Conservation (phyloP, 116 monocot genomes). For the Posidonia oceanica region DNA sequence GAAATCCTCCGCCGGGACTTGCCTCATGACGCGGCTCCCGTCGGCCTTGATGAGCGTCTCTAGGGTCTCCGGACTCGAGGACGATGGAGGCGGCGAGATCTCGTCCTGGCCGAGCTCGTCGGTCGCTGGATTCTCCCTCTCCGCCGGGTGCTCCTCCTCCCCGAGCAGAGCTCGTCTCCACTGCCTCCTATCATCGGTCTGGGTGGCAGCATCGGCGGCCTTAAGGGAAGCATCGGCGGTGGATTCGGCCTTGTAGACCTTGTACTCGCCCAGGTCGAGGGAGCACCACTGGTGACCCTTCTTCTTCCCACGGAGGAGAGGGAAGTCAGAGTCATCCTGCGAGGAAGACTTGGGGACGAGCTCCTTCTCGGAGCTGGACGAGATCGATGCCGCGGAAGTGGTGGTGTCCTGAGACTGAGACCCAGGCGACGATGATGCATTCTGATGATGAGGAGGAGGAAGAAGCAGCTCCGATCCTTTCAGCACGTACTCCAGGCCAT, state of each 20-base stretch:
- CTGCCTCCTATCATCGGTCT: slow-evolving; percentile 53
- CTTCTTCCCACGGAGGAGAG: slow-evolving; percentile 20
- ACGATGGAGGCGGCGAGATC: slow-evolving; percentile 66
- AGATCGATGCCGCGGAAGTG: slow-evolving; percentile 3
- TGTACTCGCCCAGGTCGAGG: slow-evolving; percentile 55
- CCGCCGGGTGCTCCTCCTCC: neutral
- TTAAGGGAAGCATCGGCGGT: slow-evolving; percentile 11
- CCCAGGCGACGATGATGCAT: neutral
- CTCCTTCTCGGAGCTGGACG: slow-evolving; percentile 39
- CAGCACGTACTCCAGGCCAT: slow-evolving; percentile 77
- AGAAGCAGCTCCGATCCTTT: slow-evolving; percentile 58
- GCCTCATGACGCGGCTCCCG: neutral
- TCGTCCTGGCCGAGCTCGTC: slow-evolving; percentile 40
- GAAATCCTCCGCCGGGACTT: slow-evolving; percentile 4
- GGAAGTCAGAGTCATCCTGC: slow-evolving; percentile 6
- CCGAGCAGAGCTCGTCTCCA: slow-evolving; percentile 8
- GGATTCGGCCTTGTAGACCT: slow-evolving; percentile 44
- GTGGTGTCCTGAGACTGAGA: slow-evolving; percentile 12
- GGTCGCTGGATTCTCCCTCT: neutral
- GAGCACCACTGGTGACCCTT: slow-evolving; percentile 15
- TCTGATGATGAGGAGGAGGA: slow-evolving; percentile 3
- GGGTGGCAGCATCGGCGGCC: slow-evolving; percentile 57
- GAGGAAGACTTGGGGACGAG: slow-evolving; percentile 2
- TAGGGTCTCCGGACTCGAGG: slow-evolving; percentile 59
- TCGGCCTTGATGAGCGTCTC: slow-evolving; percentile 20